Evolutionary conservation across 129 eudicot genomes (phyloP).

Genomic region (Ambrosia trifida): DNA sequence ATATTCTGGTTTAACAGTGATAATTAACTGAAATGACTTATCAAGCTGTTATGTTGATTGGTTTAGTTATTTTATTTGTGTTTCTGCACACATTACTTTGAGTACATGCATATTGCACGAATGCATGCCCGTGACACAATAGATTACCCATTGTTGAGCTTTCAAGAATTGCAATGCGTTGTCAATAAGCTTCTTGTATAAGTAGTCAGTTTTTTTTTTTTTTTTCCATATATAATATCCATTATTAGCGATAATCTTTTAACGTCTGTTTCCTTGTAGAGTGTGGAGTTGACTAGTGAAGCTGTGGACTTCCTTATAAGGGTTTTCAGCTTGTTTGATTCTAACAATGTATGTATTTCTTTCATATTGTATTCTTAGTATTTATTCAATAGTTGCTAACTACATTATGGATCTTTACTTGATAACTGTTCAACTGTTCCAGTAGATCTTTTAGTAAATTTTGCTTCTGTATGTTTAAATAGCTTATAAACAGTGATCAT

Average conservation of each 20-base stretch:
- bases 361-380: slow-evolving; percentile 15
- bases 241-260: slow-evolving; percentile 7
- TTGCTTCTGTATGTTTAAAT: not conserved
- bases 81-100: slow-evolving; percentile 4
- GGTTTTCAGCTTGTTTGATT: slow-evolving; percentile 72
- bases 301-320: slow-evolving; percentile 84
- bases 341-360: slow-evolving; percentile 59
- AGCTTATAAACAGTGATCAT: not conserved
- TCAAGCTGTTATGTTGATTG: not conserved
- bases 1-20: not conserved
- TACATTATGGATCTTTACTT: slow-evolving; percentile 16
- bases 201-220: not conserved
- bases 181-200: not conserved
- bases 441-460: slow-evolving; percentile 1
- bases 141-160: slow-evolving; percentile 1
- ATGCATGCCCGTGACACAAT: not conserved
- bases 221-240: not conserved
- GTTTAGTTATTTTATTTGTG: not conserved
- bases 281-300: slow-evolving; percentile 84
- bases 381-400: not conserved
- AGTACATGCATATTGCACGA: not conserved
- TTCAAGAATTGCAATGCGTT: not conserved
- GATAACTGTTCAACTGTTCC: not conserved
- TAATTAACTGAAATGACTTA: not conserved
- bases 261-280: slow-evolving; percentile 47